Evolutionary conservation across 2,329 filamentous ascomycete genomes (phyloP), one percentile per base, ranked within the genome.

Genomic region (Apiospora koreana): DNA sequence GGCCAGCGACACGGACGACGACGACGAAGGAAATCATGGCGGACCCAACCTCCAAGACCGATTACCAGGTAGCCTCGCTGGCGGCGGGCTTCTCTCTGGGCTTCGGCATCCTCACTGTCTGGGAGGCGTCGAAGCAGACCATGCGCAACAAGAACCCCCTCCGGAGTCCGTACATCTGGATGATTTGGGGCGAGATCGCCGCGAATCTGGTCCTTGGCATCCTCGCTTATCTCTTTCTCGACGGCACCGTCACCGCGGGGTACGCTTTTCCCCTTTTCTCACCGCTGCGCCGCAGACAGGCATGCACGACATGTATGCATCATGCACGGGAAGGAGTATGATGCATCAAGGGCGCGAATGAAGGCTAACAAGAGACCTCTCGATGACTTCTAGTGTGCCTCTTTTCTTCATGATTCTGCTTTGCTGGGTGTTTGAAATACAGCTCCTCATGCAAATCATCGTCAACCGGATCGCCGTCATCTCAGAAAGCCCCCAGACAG

Each of bases 371-470:
- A 3, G 4, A 65, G 31, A 18, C n/a, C n/a, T 25, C n/a, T 43
- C n/a, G n/a, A n/a, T 3, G 28, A 1, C 12, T 28, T 46, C 14
- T 38, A 68, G 42, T 2, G 31, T 68, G 9, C 45, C 43, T 7
- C 25, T 68, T 12, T 38, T 68, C 14, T 48, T 68, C 21, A 66
- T 62, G 21, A 68, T 45, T 73, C 70, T 73, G 16, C 65, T 75
- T 71, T 35, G 81, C 71, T 81, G 82, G 80, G 74, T 75, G 12
- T 73, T 81, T 31, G 75, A 83, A 73, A 80, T 84, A 12, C 85
- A 86, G 74, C 80, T 85, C 25, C 75, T 87, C 1, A 83, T 85
- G 75, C 85, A 87, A 72, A 87, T 87, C 58, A 84, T 87, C 73
- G 82, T 85, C 72, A 87, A 87, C 72, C 82, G 85, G 48, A 80